Evolutionary conservation across 2,329 filamentous ascomycete genomes (phyloP), one percentile per base, ranked within the genome.

Genomic region (Capronia coronata): DNA sequence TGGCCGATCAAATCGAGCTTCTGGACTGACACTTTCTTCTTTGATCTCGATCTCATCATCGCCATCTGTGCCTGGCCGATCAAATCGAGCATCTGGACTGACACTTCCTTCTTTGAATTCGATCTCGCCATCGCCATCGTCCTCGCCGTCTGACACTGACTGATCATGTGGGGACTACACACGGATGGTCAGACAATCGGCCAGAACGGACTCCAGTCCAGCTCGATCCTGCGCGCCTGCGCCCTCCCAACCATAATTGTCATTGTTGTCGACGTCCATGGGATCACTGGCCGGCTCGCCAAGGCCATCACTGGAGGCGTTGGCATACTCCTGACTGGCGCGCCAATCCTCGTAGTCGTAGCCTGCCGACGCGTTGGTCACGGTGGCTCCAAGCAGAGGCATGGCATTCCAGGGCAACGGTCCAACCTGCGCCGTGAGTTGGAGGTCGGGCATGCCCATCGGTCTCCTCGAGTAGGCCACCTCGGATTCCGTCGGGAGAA

Each of bases 401-500:
- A 93, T 90, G 52, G 87, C 82, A 8, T 82, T 81, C 55, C 94
- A 75, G 51, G 86, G 83, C 21, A 78, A 80, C 46, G 93, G 86
- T 10, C 84, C 82, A 56, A 95, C 76, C 51, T 86, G 80, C 13
- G 94, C 67, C 0, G 87, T 82, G 2, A 95, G 71, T 30, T 85
- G 78, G 41, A 96, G 68, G 65, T 96, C 91, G 14, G 83, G 80
- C 70, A 91, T 84, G 11, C 82, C 82, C 1, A 96, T 68, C 1
- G 86, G 80, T 4, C 82, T 78, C 32, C 88, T 76, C 59, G 84
- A 80, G 48, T 79, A 79, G 13, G 85, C 83, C 46, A 84, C 83
- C 63, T 86, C 88, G 2, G 86, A 80, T 67, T 96, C 89, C 29
- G 89, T 72, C 0, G 90, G 91, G 4, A 96, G 70, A 22, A 94